Base-by-base conservation (phyloP, 805 yeast species). In the Metschnikowia kunwiensis region DNA sequence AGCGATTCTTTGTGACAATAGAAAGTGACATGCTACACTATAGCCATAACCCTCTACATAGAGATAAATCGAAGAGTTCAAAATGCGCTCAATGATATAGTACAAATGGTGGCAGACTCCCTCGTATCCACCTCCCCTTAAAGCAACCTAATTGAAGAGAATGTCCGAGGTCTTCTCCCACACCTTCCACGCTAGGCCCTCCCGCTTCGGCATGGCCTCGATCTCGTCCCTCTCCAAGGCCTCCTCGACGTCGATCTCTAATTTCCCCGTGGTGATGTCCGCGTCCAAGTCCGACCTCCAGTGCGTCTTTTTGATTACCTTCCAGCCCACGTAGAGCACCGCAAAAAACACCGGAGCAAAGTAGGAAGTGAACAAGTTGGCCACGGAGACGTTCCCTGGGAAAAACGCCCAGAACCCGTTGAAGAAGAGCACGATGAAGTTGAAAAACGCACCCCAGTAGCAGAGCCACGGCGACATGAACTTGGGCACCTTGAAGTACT, bases 171-270 rank as follows among this genome's bases (percentile, higher is more conserved):
- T 17, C 43, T 45, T 51, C 31, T 49, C 37, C 41, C 50, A 51
- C 20, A 48, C 35, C 25, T 38, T 51, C 51, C 51, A 58, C 7
- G 54, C 9, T 9, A 48, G 11, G 0, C 63, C 65, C 7, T 34
- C 39, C 24, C 47, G 54, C 30, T 46, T 43, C 11, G 58, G 57
- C 14, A 27, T 32, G 16, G 43, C 44, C 13, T 47, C 58, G 15
- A 42, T 37, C 19, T 36, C 42, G 13, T 50, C 58, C 21, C 38
- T 45, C 31, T 57, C 65, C 11, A 47, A 33, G n/a, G 46, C 57
- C 43, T 80, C 84, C 53, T 81, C 83, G 15, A 68, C 74, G 46
- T 78, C 82, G 27, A 81, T 69, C 49, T 78, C 85, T 18, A 60
- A 66, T 32, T 77, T 55, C 1, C 81, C 85, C 3, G 74, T 60